phyloP scores from a whole-genome alignment of 225 moss, liverwort and hornwort genomes.

The Polytrichum formosum region DNA sequence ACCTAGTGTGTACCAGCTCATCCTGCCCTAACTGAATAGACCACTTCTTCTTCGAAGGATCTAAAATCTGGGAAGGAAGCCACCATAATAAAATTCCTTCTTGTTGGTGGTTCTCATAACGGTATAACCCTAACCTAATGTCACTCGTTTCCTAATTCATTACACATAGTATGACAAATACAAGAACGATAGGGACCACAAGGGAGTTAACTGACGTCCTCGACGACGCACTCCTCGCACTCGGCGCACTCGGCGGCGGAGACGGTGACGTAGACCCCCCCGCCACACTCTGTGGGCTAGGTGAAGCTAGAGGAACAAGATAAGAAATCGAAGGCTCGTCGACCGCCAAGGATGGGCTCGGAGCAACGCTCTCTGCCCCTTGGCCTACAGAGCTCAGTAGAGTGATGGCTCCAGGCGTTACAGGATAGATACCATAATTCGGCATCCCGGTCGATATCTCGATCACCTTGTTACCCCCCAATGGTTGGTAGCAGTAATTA shows the following conservation, averaged over 20 bases:
- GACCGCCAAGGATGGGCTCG: constrained; percentile 36
- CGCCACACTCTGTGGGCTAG: not conserved
- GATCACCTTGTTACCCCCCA: constrained; percentile 10
- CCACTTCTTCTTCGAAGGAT: not conserved
- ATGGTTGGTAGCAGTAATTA: constrained; percentile 47
- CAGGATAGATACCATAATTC: constrained; percentile 7
- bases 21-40: constrained; percentile 18
- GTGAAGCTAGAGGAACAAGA: constrained; percentile 19
- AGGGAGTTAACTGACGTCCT: constrained; percentile 13
- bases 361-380: constrained; percentile 1
- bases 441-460: no score
- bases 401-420: constrained; percentile 11
- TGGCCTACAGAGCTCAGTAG: accelerated
- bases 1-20: constrained; percentile 10
- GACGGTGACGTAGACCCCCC: not conserved
- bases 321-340: constrained; percentile 28
- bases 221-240: constrained; percentile 3
- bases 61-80: not conserved
- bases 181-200: constrained; percentile 8
- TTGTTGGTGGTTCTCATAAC: not conserved
- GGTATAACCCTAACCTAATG: not conserved
- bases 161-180: constrained; percentile 12
- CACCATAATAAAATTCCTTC: not conserved
- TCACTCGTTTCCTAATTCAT: constrained; percentile 5
- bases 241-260: constrained; percentile 13